Base-by-base conservation (phyloP, 2,329 filamentous ascomycete genomes). In the Thyridium curvatum region DNA sequence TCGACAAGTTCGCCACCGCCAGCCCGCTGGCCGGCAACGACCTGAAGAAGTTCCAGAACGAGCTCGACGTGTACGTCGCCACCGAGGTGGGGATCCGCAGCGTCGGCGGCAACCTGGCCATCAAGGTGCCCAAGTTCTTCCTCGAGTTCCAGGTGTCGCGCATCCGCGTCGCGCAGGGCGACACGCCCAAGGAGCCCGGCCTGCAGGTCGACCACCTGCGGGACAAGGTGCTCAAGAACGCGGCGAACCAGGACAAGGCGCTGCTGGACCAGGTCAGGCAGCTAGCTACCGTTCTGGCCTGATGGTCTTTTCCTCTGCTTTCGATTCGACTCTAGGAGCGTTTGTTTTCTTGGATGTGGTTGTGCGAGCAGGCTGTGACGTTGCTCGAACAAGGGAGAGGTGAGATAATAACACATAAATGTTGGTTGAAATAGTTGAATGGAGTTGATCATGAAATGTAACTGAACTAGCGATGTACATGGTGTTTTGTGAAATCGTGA, bases 61-160 rank as follows among this genome's bases (percentile, higher is more conserved):
- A 65, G 44, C 64, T 79, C 32, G 68, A 78, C 51, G 68, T 69
- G 9, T 80, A 81, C 49, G 57, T 72, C 4, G 76, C 77, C 0
- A 80, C 77, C 4, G 77, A 80, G 55, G 74, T 72, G 2, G 77
- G 73, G 2, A 61, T 81, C 35, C 63, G 76, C 15, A 73, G 69
- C 16, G 66, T 68, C 7, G 69, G 65, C 9, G 76, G 75, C 3
- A 65, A 51, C 40, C 58, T 80, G 14, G 69, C 64, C 2, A 72
- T 80, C 58, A 79, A 80, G 57, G 71, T 74, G 5, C 77, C 77
- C 44, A 80, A 80, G 57, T 81, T 81, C 68, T 80, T 80, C 54
- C 53, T 80, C 32, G 60, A 69, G 42, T 72, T 78, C 54, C 77
- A 81, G 57, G 66, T 79, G 28, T 68, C 70, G 31, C 62, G 76